A percentile compares a stretch with the other conserved stretches of the same genome.
phyloP scores from a whole-genome alignment of 768 basidiomycete species.

The Ramaria sp. region DNA sequence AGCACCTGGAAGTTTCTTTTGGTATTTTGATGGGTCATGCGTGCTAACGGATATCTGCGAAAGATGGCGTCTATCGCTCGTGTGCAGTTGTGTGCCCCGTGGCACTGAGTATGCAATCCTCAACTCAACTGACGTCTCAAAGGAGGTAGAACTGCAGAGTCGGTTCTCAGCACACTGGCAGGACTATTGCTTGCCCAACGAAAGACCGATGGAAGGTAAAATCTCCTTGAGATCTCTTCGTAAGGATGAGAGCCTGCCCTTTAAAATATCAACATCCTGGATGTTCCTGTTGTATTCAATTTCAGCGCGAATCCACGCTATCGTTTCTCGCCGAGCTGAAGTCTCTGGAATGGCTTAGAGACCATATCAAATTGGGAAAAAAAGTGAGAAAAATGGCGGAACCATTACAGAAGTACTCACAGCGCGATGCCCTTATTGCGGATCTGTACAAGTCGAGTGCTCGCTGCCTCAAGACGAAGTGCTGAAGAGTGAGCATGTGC shows the following conservation, averaged over 20 bases:
- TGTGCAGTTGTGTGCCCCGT: too few species aligned
- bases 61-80: too few species aligned
- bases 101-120: too few species aligned
- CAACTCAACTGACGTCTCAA: too few species aligned
- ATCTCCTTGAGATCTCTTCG: conserved; percentile 53
- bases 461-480: conserved; percentile 61
- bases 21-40: too few species aligned
- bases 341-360: conserved; percentile 50
- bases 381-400: not conserved
- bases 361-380: not conserved
- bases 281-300: conserved; percentile 53
- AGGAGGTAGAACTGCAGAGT: too few species aligned
- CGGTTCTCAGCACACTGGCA: too few species aligned
- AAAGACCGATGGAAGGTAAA: conserved; percentile 27
- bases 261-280: conserved; percentile 41
- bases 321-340: conserved; percentile 49
- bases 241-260: conserved; percentile 44
- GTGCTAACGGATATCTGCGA: too few species aligned
- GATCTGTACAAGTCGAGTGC: conserved; percentile 53
- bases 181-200: not conserved
- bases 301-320: conserved; percentile 63
- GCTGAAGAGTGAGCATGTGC: conserved; percentile 41
- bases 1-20: too few species aligned
- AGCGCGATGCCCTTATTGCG: conserved; percentile 57
- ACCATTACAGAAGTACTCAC: too few species aligned